phyloP scores from a whole-genome alignment of 1,139 yeast genomes.

The Debaryomycetaceae sp. region DNA sequence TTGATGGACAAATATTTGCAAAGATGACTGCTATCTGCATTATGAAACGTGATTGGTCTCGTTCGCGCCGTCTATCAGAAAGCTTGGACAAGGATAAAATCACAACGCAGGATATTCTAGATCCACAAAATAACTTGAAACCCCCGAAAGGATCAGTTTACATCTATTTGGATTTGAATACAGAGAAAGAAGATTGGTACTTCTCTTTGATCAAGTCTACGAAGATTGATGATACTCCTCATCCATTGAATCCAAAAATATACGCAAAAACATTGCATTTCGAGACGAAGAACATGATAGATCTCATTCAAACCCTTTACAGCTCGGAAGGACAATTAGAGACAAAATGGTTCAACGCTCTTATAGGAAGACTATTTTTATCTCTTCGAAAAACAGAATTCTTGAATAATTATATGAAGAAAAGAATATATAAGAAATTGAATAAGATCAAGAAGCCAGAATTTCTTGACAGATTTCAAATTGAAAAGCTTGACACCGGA shows the following conservation, averaged over 20 bases:
- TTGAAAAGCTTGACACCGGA: conserved; percentile 74
- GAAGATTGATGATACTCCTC: conserved; percentile 27
- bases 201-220: conserved; percentile 79
- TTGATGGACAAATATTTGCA: conserved; percentile 76
- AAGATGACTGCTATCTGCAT: conserved; percentile 78
- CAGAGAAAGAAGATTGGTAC: conserved; percentile 90
- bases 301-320: conserved; percentile 70
- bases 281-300: conserved; percentile 67
- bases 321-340: conserved; percentile 81
- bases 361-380: conserved; percentile 77
- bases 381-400: conserved; percentile 69
- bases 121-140: conserved; percentile 13
- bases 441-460: conserved; percentile 83
- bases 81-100: conserved; percentile 15
- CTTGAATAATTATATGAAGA: conserved; percentile 54
- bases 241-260: conserved; percentile 27
- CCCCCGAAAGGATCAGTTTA: conserved; percentile 64
- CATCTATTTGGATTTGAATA: conserved; percentile 71
- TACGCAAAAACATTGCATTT: conserved; percentile 75
- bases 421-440: conserved; percentile 66
- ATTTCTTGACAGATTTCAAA: conserved; percentile 76
- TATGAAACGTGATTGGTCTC: conserved; percentile 37
- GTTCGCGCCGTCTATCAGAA: conserved; percentile 27
- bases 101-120: conserved; percentile 20
- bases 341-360: conserved; percentile 87